phyloP scores from a whole-genome alignment of 78 protist species.

The Dictyostelium brefeldianum region DNA sequence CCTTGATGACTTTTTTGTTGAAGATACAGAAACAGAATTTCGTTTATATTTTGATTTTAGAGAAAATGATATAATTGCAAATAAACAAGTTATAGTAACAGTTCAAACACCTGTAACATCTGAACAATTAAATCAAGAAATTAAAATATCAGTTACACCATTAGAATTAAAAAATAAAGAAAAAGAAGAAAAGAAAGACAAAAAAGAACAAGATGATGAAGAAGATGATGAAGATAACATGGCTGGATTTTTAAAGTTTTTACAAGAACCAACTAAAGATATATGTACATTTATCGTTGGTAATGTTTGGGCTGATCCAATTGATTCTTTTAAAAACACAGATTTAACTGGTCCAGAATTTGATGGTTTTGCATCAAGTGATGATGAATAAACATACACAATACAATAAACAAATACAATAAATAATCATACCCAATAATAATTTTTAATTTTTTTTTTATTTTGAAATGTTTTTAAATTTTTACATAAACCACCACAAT shows the following conservation, averaged over 20 bases:
- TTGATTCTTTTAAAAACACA: neutral
- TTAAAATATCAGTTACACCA: neutral
- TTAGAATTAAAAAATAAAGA: neutral
- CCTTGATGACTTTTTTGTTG: slow-evolving; percentile 11
- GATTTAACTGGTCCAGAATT: too few species aligned
- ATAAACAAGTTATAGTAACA: neutral
- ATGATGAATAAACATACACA: neutral
- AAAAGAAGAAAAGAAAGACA: neutral
- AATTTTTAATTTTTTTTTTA: neutral
- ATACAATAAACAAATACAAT: neutral
- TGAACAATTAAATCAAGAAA: neutral
- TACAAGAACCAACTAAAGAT: slow-evolving; percentile 6
- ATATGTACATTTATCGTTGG: neutral
- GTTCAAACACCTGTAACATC: neutral
- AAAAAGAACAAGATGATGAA: neutral
- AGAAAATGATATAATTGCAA: neutral
- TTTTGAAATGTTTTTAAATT: neutral
- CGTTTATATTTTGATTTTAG: slow-evolving; percentile 2
- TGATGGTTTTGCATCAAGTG: neutral
- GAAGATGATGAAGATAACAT: neutral
- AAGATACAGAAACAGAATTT: neutral
- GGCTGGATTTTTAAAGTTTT: neutral
- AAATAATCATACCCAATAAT: too few species aligned
- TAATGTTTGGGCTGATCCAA: slow-evolving; percentile 14
- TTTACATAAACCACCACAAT: too few species aligned